Evolutionary conservation across 441 rosid species (phyloP).

Genomic region (Aquilaria agallochum): DNA sequence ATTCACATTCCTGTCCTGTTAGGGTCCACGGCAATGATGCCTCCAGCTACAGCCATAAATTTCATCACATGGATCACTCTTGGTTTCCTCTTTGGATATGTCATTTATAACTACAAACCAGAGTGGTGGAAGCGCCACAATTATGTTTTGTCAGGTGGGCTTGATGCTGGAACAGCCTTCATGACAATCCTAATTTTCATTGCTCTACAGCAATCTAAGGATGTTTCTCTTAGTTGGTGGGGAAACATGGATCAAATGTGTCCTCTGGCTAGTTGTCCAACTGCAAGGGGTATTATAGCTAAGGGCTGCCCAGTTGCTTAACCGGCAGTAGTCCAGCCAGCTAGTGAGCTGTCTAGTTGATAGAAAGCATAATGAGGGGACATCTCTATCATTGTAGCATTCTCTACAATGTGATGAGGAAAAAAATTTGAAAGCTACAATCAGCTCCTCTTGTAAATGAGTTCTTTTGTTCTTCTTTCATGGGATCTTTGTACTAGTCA

Average conservation of each 20-base stretch:
- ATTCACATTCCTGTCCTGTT: conserved; percentile 58
- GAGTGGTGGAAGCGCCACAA: conserved; percentile 71
- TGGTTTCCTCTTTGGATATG: conserved; percentile 54
- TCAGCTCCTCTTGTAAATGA: not conserved
- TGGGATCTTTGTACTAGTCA: no score
- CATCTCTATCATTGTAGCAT: not conserved
- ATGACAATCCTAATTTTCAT: conserved; percentile 56
- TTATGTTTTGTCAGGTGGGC: conserved; percentile 64
- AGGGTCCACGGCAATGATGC: conserved; percentile 69
- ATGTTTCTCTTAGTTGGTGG: conserved; percentile 54
- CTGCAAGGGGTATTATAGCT: conserved; percentile 47
- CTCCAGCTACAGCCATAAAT: conserved; percentile 71
- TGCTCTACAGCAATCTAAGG: conserved; percentile 40
- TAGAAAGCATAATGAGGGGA: no score
- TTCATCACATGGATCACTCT: conserved; percentile 60
- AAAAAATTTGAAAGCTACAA: not conserved
- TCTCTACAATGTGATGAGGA: not conserved
- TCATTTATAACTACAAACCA: conserved; percentile 45
- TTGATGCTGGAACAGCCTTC: conserved; percentile 79
- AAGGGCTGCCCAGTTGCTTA: conserved; percentile 58
- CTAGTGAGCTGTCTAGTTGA: conserved; percentile 3
- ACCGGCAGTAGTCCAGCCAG: not conserved
- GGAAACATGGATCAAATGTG: conserved; percentile 58
- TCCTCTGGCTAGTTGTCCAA: conserved; percentile 64
- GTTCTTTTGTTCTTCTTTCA: not conserved